Percentiles rank a stretch among this genome's conserved stretches.
Evolutionary conservation across 108 stramenopile genomes (phyloP).

Genomic region (Seminavis robusta): DNA sequence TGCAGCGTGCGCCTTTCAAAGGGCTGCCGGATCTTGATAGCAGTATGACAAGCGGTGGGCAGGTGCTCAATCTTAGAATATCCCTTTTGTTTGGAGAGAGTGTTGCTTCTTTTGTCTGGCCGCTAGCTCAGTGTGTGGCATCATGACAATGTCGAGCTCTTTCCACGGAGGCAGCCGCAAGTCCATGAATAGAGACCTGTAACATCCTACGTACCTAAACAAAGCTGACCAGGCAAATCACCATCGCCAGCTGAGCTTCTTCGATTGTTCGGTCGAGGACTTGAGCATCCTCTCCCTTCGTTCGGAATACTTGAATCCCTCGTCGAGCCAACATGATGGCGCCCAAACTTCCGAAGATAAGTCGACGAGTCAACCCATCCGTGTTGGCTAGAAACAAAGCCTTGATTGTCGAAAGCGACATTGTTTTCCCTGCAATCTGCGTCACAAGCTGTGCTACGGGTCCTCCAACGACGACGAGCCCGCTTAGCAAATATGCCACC

Average conservation of each 20-base stretch:
- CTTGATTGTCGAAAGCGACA: not conserved
- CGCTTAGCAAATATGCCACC: not conserved
- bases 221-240: conserved; percentile 31
- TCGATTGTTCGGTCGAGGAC: conserved; percentile 13
- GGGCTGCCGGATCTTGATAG: too few species aligned
- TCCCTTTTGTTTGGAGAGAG: too few species aligned
- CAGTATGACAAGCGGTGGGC: too few species aligned
- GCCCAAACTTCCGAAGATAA: conserved; percentile 16
- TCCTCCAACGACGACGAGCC: not conserved
- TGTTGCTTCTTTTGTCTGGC: too few species aligned
- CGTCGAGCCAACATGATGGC: conserved; percentile 9
- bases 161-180: too few species aligned
- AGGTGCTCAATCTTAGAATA: too few species aligned
- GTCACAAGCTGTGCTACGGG: not conserved
- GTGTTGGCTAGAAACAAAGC: not conserved
- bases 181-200: too few species aligned
- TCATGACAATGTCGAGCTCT: too few species aligned
- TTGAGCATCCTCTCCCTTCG: conserved; percentile 16
- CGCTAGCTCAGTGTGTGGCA: too few species aligned
- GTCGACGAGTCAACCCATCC: conserved; percentile 3
- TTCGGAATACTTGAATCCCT: conserved; percentile 18
- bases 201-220: conserved; percentile 12
- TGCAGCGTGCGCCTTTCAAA: too few species aligned
- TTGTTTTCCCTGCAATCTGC: not conserved
- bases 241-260: conserved; percentile 24